Percentiles rank a stretch among this genome's conserved stretches.
These are phyloP conservation scores for Papiliotrema nemorosa DNA, from an alignment of 1,284 basidiomycete genomes.

Conservation along the genomic window DNA sequence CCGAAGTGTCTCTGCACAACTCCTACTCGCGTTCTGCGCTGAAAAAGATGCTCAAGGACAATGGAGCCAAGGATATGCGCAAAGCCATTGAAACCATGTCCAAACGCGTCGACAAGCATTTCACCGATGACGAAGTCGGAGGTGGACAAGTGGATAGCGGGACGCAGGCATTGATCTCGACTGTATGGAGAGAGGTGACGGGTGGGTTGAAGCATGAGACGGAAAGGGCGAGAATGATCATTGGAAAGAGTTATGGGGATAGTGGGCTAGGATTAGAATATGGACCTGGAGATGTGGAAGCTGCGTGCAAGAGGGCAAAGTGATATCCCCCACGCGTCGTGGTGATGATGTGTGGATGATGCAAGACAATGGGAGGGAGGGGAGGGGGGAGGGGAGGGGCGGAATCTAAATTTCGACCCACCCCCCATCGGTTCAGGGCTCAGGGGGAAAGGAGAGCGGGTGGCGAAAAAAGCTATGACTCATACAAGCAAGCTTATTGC, in stretches of 20 bases:
- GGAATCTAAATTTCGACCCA: background rate
- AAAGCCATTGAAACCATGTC: constrained; percentile 77
- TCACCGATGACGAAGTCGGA: constrained; percentile 50
- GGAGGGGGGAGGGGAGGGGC: background rate
- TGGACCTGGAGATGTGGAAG: constrained; percentile 67
- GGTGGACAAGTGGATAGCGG: constrained; percentile 7
- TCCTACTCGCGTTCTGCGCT: constrained; percentile 72
- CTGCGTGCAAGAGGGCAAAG: constrained; percentile 60
- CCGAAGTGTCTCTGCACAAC: constrained; percentile 71
- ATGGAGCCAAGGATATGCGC: constrained; percentile 79
- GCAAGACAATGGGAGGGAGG: background rate
- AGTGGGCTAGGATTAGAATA: constrained; percentile 70
- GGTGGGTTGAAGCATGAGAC: constrained; percentile 71
- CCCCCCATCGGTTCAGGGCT: too few species aligned
- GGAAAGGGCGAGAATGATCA: constrained; percentile 63
- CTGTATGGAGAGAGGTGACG: constrained; percentile 85
- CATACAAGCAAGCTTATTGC: too few species aligned
- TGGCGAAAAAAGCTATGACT: too few species aligned
- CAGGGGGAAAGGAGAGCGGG: too few species aligned
- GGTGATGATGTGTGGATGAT: background rate
- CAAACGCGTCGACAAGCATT: constrained; percentile 94
- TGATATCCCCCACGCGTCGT: background rate
- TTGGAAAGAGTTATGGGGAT: constrained; percentile 72
- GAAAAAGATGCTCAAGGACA: constrained; percentile 83
- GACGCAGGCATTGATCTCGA: constrained; percentile 64